Evolutionary conservation across 371 early-diverging fungal genomes (phyloP), one percentile per base, ranked within the genome.

Genomic region (Mortierella sp.): DNA sequence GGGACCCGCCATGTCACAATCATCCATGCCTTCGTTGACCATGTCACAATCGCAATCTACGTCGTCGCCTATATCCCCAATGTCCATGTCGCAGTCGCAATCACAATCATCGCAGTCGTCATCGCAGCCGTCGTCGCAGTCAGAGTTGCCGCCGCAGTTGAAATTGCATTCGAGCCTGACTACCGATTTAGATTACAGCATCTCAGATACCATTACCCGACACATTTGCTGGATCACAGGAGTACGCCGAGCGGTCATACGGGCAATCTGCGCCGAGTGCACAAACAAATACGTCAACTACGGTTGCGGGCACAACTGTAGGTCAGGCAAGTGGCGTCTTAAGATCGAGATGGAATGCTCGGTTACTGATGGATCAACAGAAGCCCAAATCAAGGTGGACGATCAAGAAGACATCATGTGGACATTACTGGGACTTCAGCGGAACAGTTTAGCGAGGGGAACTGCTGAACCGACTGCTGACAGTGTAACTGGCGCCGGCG

Each of bases 321-420:
- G 49, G 10, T 67, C 73, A 8, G 50, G 55, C 9, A 59, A 49
- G 30, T 73, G 73, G 73, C 54, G 57, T 9, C 23, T 64, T 21
- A 43, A 63, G 9, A 63, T 60, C 31, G 42, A 57, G 34, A 43
- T 73, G 60, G 61, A 67, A 12, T 73, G 64, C 23, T 41, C 47
- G 2, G 47, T 67, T 3, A 50, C 47, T 16, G 73, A 73, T 42
- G 73, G 73, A 1, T 63, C 73, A 0, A 60, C 64, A 2, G 61
- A 64, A 4, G 68, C 45, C 2, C 24, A 45, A 13, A 10, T 73
- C 39, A 18, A 38, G 16, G 50, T 62, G 0, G 41, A 47, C 2
- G 67, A 63, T 26, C 66, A 58, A n/a, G 64, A 73, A 21, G 64
- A 49, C 0, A 49, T 64, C 18, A 60, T 73, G 68, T 73, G 73